These are phyloP conservation scores for Saccharomyces hybrid DNA, from an alignment of 1,139 yeast genomes.

Conservation along the genomic window DNA sequence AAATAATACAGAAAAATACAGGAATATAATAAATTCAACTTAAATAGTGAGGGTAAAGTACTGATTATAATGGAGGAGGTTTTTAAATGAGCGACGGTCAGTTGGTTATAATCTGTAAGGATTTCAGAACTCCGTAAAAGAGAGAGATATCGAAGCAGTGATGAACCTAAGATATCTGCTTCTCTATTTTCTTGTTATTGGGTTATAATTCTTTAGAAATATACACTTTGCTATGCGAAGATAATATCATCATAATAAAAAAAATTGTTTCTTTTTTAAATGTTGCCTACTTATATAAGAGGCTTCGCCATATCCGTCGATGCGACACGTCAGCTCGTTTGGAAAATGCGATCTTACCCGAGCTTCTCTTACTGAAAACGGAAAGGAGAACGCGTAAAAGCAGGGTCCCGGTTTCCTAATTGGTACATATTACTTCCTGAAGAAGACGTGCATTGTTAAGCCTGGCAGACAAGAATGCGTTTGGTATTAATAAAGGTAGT, in stretches of 20 bases:
- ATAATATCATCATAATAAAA: neutral
- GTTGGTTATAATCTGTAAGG: neutral
- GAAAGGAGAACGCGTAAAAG: neutral
- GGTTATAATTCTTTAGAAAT: neutral
- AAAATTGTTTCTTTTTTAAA: neutral
- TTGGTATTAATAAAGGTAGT: neutral
- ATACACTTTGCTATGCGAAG: neutral
- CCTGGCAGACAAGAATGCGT: neutral
- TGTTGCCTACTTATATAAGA: neutral
- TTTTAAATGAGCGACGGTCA: neutral
- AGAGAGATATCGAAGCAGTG: neutral
- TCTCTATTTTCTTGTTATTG: neutral
- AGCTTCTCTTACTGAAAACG: neutral
- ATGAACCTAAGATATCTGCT: neutral
- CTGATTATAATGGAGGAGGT: neutral
- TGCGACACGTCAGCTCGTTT: conserved; percentile 1
- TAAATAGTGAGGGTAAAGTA: too few species aligned
- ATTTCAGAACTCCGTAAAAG: neutral
- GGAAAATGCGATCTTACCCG: neutral
- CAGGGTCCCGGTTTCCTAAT: neutral
- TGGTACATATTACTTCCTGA: neutral
- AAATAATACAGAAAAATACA: neutral
- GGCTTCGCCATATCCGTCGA: neutral
- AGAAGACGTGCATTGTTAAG: neutral
- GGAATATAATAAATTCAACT: too few species aligned